These are phyloP conservation scores for Brassica incana DNA, from an alignment of 345 rosid genomes.

Conservation along the genomic window DNA sequence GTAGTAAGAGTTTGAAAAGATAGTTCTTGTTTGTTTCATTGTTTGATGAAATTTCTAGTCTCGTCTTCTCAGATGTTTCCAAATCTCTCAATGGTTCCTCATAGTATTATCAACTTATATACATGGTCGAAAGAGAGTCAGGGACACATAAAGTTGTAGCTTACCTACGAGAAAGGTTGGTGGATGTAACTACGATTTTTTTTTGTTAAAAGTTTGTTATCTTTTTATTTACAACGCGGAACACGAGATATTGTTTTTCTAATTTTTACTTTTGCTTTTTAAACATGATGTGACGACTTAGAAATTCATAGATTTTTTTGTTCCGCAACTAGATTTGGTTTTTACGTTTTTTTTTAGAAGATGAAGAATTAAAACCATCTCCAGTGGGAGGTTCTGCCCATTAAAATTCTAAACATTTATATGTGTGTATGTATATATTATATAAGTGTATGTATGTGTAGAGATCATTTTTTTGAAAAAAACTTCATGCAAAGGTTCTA, in stretches of 20 bases:
- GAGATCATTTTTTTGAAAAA: no score
- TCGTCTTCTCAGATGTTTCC: constrained; percentile 27
- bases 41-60: constrained; percentile 18
- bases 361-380: not conserved
- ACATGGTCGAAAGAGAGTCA: constrained; percentile 4
- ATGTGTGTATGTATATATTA: no score
- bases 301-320: not conserved
- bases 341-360: not conserved
- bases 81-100: constrained; percentile 3
- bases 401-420: no score
- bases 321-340: not conserved
- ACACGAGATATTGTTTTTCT: constrained; percentile 15
- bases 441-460: no score
- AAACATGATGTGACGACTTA: constrained; percentile 31
- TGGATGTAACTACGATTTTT: not conserved
- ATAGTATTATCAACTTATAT: not conserved
- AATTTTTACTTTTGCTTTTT: not conserved
- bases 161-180: constrained; percentile 24
- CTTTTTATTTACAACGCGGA: constrained; percentile 22
- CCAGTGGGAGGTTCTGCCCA: no score
- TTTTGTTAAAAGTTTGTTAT: not conserved
- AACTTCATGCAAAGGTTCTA: no score
- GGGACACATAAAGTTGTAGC: not conserved
- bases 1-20: constrained; percentile 20
- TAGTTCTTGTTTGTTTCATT: constrained; percentile 31